phyloP scores from a whole-genome alignment of 208 protist genomes.

The Histomonas meleagridis region DNA sequence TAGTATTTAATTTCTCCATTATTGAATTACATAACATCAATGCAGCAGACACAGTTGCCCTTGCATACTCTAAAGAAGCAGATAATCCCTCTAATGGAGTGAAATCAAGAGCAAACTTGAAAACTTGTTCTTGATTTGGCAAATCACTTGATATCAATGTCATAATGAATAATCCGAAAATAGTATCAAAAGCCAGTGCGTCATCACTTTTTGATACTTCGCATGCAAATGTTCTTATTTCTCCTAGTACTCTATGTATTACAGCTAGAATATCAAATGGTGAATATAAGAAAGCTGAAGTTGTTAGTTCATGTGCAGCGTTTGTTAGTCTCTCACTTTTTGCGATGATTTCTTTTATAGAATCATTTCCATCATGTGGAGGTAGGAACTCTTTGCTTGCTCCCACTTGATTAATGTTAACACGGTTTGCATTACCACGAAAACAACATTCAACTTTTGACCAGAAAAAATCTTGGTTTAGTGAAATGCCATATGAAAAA shows the following conservation, averaged over 20 bases:
- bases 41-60: not conserved
- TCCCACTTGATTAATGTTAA: not conserved
- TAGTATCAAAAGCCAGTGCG: not conserved
- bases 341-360: not conserved
- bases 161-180: not conserved
- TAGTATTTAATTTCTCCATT: too few relatives aligned
- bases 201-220: not conserved
- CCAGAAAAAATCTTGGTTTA: not conserved
- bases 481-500: not conserved
- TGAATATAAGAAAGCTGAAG: not conserved
- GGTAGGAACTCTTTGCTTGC: not conserved
- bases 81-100: not conserved
- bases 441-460: not conserved
- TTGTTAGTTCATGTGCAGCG: not conserved
- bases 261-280: not conserved
- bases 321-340: not conserved
- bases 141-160: not conserved
- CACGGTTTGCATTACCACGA: too few relatives aligned
- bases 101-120: not conserved
- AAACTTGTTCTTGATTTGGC: not conserved
- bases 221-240: not conserved
- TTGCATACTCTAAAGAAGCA: not conserved
- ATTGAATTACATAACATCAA: too few relatives aligned
- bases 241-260: not conserved
- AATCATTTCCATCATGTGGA: not conserved